Base-by-base conservation (phyloP, 2,329 filamentous ascomycete genomes). In the Botryotinia narcissicola region DNA sequence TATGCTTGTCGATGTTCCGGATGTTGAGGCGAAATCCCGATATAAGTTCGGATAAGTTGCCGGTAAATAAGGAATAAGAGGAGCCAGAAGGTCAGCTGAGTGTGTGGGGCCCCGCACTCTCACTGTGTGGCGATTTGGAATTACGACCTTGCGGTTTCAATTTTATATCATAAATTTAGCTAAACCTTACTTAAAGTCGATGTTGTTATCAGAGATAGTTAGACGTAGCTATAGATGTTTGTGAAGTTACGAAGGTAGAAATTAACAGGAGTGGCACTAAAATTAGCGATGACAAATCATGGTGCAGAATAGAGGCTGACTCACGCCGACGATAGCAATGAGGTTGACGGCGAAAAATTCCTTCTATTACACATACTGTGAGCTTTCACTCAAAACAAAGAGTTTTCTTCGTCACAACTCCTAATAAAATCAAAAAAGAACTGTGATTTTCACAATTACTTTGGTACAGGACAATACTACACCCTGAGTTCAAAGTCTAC, bases 11-110 rank as follows among this genome's bases (percentile, higher is more conserved):
- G 6, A 25, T 57, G 7, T 22, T 20, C 37, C 35, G 66, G 66
- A 69, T 42, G 35, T 32, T 20, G 37, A 69, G 35, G n/a, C 66
- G 48, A 69, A 44, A 57, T 69, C 16, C 66, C 66, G 66, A 69
- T 42, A 42, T 32, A 25, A 20, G 5, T 42, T 69, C 48, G 48
- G 66, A 69, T 57, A 57, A 68, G 66, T 68, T 2, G 1, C n/a
- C 48, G 48, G 66, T 69, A 40, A 32, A 57, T 69, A 32, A 37
- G 20, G 48, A 29, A 54, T 37, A 32, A 40, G 22, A 54, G 48
- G 4, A 42, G 35, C 22, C 29, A 25, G 35, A 29, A 42, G 66
- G 48, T 68, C 48, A 57, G 37, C 48, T 25, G 48, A 57, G 25
- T 10, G 18, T 44, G n/a, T 25, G 48, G 66, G 16, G 35, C 35